These are phyloP conservation scores for Eucalyptus tenuipes DNA, from an alignment of 345 rosid genomes.

Conservation along the genomic window DNA sequence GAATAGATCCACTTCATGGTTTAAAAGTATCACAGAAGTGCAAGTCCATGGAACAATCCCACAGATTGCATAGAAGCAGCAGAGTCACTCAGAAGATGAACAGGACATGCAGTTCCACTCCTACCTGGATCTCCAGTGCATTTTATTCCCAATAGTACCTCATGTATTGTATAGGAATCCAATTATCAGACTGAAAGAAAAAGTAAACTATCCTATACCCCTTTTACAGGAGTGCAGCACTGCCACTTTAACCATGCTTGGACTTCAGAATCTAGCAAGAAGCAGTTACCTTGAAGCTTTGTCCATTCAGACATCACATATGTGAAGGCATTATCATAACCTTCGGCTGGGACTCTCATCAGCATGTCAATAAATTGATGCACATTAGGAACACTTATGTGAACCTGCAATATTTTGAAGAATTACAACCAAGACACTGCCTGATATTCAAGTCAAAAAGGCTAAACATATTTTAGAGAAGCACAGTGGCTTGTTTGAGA, in stretches of 20 bases:
- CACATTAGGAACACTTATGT: constrained; percentile 70
- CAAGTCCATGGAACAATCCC: background rate
- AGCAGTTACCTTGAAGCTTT: constrained; percentile 61
- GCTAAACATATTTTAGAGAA: background rate
- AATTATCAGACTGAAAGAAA: background rate
- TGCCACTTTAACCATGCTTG: background rate
- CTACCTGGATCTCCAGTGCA: background rate
- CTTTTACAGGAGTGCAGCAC: background rate
- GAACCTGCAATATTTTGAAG: constrained; percentile 42
- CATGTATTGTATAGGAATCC: background rate
- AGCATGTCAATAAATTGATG: constrained; percentile 73
- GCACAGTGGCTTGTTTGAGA: background rate
- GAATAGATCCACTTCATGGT: background rate
- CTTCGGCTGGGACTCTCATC: constrained; percentile 47
- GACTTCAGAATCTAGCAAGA: background rate
- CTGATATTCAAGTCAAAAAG: background rate
- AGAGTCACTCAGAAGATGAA: background rate
- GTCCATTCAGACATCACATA: constrained; percentile 94
- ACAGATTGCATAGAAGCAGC: background rate
- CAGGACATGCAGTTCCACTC: background rate
- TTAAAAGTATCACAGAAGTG: background rate
- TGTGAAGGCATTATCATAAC: constrained; percentile 50
- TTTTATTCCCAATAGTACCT: background rate
- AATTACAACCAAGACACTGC: background rate
- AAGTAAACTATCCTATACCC: background rate